Base-by-base conservation (phyloP, 441 rosid species). In the Populus trichocarpa region DNA sequence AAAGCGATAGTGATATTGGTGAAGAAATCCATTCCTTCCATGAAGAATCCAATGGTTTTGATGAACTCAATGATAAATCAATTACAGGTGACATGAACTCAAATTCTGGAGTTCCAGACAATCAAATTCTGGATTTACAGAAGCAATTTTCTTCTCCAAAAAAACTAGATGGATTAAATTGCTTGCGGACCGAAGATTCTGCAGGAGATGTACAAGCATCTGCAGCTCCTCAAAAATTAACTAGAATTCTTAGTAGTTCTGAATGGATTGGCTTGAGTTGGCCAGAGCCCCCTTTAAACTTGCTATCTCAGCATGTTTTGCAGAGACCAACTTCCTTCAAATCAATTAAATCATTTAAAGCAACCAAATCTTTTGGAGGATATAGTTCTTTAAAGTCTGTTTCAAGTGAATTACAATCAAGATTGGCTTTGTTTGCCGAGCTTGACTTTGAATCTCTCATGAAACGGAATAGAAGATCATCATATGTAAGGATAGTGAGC, bases 201-300 rank as follows among this genome's bases (percentile, higher is more conserved):
- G 65, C 71, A 53, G 85, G 69, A 73, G 82, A 79, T 25, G 38
- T 22, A 38, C 85, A 83, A 63, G 84, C 70, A 64, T 26, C 80
- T 6, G 67, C 67, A 36, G 70, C 71, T 50, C 83, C 75, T 75
- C 42, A 76, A 20, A 89, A 86, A 71, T 67, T 96, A 53, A 85
- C 85, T 80, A 90, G 81, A 88, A 83, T 80, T 89, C 84, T 91
- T 14, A 93, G 97, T 84, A 87, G 93, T 72, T 80, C 92, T 77
- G 97, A 96, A 80, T 85, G 91, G 81, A 84, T 96, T 71, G 95
- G 97, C 76, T 86, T 96, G 78, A 89, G 86, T 83, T 93, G 99
- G 97, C 99, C 98, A 6, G 99, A 93, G 80, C 92, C 91, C 13
- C 97, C 87, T 30, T 9, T 96, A 63, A 81, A 91, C 85, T 83